Evolutionary conservation across 257 asterid genomes (phyloP), one percentile per base, ranked within the genome.

Genomic region (Nicotiana otophora): DNA sequence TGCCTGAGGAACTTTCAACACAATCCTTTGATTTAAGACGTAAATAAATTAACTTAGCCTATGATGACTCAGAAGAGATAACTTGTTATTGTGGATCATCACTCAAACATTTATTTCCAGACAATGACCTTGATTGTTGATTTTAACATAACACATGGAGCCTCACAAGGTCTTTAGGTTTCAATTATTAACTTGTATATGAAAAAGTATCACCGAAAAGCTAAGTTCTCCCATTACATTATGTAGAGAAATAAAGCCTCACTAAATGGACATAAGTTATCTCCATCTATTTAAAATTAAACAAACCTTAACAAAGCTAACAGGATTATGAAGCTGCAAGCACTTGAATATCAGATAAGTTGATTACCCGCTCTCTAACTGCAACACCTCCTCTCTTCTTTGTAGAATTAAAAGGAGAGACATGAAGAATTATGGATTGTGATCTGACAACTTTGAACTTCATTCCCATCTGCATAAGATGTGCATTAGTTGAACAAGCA

Each of bases 381-480:
- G 98, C 99, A 86, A 94, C 94, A 60, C 99, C 99, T 17, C 92
- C 98, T 84, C 97, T 85, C 84, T 96, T 96, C 86, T 96, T 96
- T 82, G 97, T 89, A 80, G 99, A 96, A 89, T 96, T 96, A 85
- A 96, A 96, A 67, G 98, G 99, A 81, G 94, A 90, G 80, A 91
- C 97, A 67, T 94, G 99, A 82, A 96, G 95, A 82, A 92, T 85
- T 54, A 93, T 91, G 81, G 97, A 91, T 86, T 94, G 93, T 81
- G 98, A 88, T 86, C 83, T 90, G 87, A 93, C 98, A 23, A 76
- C 83, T 82, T 93, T 94, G 81, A 93, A 96, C 86, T 96, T 89
- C 99, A 93, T 93, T 77, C 98, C 99, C 84, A 96, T 36, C 98
- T 96, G 94, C 85, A 90, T 42, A 20, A 81, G 69, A 63, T 51